Conservation (phyloP, 2,329 filamentous ascomycete species). For the Aurifilum marmelostoma region DNA sequence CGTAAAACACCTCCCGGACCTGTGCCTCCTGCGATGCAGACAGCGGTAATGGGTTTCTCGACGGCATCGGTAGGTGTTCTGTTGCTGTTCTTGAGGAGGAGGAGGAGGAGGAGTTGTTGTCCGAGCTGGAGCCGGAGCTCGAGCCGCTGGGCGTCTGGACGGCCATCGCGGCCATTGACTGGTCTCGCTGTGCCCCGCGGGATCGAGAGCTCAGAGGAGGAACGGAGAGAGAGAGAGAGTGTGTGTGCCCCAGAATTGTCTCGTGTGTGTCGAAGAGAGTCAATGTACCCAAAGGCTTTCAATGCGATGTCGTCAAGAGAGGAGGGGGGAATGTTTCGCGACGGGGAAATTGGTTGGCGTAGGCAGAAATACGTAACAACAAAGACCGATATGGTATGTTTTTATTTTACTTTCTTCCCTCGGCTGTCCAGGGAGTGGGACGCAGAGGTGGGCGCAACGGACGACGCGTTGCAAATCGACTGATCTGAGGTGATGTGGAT, state of each 20-base stretch:
- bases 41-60: slow-evolving; percentile 79
- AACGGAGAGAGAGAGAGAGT: background rate
- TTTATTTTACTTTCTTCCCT: background rate
- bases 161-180: slow-evolving; percentile 46
- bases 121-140: slow-evolving; percentile 34
- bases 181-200: background rate
- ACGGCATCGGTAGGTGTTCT: slow-evolving; percentile 52
- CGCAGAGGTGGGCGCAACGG: slow-evolving; percentile 12
- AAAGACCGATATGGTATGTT: no score
- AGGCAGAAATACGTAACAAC: no score
- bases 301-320: background rate
- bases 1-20: slow-evolving; percentile 79
- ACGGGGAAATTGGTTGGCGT: background rate
- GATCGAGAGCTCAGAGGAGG: background rate
- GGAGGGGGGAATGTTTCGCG: background rate
- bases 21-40: slow-evolving; percentile 81
- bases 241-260: background rate
- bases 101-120: slow-evolving; percentile 13
- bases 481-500: slow-evolving; percentile 10
- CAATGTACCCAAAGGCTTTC: background rate
- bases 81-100: slow-evolving; percentile 23
- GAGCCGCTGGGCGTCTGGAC: slow-evolving; percentile 38
- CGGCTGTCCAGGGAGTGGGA: background rate
- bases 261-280: background rate
- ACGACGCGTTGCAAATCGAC: slow-evolving; percentile 13